Base-by-base conservation (phyloP, 495 filamentous ascomycete species). In the Podospora bellae-mahoneyi region DNA sequence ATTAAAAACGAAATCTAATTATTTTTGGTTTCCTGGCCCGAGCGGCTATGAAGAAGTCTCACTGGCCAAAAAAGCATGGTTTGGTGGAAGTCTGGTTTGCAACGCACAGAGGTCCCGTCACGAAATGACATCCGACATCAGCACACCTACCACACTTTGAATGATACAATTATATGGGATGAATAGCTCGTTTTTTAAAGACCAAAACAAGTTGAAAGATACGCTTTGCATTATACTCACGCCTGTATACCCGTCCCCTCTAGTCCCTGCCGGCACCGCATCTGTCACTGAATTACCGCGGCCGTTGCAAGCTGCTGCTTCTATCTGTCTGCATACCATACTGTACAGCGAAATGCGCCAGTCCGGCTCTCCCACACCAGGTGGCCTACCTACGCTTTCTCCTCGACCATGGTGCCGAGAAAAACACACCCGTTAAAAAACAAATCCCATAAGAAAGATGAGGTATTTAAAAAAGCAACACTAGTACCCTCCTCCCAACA, bases 291-390 rank as follows among this genome's bases (percentile, higher is more conserved):
- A 57, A 73, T 71, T 73, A 73, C 53, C 71, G 30, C 34, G 58
- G 66, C 68, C 62, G 64, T 62, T 70, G 71, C 73, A 73, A 73
- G 75, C 71, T 76, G 75, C 76, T 78, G 71, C 73, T 78, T 48
- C 39, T 48, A 48, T 48, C 77, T 76, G 76, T 77, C 70, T 76
- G 71, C 71, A 68, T 76, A 76, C 69, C 75, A 64, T 77, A 76
- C 71, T 73, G 71, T 69, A 68, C 70, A 69, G 58, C 64, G 64
- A 69, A 44, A 73, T 68, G 66, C 70, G 65, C 64, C 59, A 67
- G 65, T 64, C 64, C 19, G 16, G 39, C 26, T 53, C 53, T 15
- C 26, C 67, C 53, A 23, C 62, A 18, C 67, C 48, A 34, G 30
- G n/a, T 57, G 27, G 27, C 39, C 39, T n/a, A 60, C 56, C 20